Evolutionary conservation across 805 yeast genomes (phyloP), one percentile per base, ranked within the genome.

Genomic region (Ogataea zsoltii): DNA sequence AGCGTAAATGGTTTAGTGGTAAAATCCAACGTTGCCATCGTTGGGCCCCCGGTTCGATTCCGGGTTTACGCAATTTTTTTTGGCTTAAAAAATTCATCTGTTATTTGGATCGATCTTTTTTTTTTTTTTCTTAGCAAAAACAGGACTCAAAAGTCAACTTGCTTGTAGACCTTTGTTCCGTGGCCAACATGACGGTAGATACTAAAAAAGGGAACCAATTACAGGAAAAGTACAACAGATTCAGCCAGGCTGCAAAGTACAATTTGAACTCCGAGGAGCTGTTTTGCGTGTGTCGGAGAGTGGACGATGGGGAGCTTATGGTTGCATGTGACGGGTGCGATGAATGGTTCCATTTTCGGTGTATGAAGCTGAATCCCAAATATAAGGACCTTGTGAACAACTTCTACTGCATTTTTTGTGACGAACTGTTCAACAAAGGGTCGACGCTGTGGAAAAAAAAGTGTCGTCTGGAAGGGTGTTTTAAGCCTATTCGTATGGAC

Each of bases 281-380:
- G 6, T 89, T 74, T 57, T 90, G 97, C 61, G 66, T 83, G 0
- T 90, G 97, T 62, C 74, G 94, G 31, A 76, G 75, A 49, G 85
- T 89, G 0, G 97, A 91, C 57, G 73, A 76, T 48, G 94, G 91
- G 1, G 83, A 80, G 46, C 68, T 90, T 61, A 91, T 91, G 97
- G 85, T 91, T n/a, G 88, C 86, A 0, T 90, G 97, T 62, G 97
- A 90, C 61, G 91, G 88, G 5, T 91, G 97, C 66, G 96, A 89
- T 58, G 96, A 88, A 47, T 91, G 97, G 97, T 91, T 76, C 60
- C 97, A 91, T 65, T 88, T 90, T 64, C 69, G 68, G 37, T 91
- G 97, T 61, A 78, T 90, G 75, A 74, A 74, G 42, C 60, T 89
- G 30, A 73, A 81, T 41, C 62, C 61, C 7, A 65, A 70, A 43